A percentile compares a stretch with the other conserved stretches of the same genome.
Conservation (phyloP, 2,329 filamentous ascomycete species). For the Rhynchosporium agropyri region DNA sequence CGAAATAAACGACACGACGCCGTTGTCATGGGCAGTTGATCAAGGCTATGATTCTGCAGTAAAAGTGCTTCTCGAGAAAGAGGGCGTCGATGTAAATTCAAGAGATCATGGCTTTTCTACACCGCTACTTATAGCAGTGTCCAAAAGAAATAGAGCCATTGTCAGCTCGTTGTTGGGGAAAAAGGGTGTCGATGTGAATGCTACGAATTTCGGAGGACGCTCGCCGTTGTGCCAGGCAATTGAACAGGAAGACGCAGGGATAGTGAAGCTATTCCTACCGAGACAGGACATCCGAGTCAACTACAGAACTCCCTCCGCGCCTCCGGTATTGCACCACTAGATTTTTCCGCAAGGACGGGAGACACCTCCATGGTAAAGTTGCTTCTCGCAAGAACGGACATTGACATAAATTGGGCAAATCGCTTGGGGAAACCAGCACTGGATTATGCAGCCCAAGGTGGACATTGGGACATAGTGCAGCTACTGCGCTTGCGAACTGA, state of each 20-base stretch:
- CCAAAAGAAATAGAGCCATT: conserved; percentile 12
- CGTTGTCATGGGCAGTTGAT: not conserved
- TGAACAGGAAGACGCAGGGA: no score
- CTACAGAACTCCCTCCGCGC: conserved; percentile 21
- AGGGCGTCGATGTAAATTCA: conserved; percentile 17
- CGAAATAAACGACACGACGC: not conserved
- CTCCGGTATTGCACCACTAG: conserved; percentile 18
- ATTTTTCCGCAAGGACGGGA: conserved; percentile 10
- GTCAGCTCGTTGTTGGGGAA: conserved; percentile 32
- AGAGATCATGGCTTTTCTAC: conserved; percentile 14
- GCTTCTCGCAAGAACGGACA: no score
- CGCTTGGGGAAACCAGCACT: no score
- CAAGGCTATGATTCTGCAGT: not conserved
- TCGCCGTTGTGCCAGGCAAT: no score
- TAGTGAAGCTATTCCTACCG: no score
- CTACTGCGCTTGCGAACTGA: conserved; percentile 14
- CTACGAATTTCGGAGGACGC: no score
- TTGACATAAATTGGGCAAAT: no score
- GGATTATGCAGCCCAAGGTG: not conserved
- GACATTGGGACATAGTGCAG: conserved; percentile 22
- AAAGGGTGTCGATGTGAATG: not conserved
- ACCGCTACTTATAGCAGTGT: conserved; percentile 22
- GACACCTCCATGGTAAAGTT: no score
- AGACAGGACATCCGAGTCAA: conserved; percentile 20
- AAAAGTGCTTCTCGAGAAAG: conserved; percentile 4